Evolutionary conservation across 2,329 filamentous ascomycete genomes (phyloP), one percentile per base, ranked within the genome.

Genomic region (Botryotinia calthae): DNA sequence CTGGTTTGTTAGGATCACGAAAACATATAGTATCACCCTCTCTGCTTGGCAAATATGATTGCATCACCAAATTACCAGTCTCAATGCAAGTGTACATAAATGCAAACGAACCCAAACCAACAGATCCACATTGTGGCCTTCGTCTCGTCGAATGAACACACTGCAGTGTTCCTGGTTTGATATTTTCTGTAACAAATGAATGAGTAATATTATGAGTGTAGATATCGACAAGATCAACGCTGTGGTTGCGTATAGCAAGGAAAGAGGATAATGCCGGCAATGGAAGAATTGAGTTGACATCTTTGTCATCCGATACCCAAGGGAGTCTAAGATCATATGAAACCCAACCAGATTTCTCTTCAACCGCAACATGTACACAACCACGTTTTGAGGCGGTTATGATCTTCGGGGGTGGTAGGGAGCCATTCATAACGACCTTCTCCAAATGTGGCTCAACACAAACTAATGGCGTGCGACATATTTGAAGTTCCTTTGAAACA

Each of bases 191-290:
- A 28, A 81, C 79, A 75, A 93, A 90, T 0, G 87, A 88, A 79
- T 92, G 86, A n/a, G 92, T 83, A 3, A 90, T 82, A 16, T 81
- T 85, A 73, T 83, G 86, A 71, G 83, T 86, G 78, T 75, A 85
- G 8, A 92, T 85, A 78, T 93, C 88, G 28, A 93, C 86, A 1
- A 91, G 81, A 71, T 90, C 87, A 9, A 89, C 87, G 9, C 87
- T 85, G 67, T 85, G 84, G 10, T 84, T 82, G 22, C 89, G 85
- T 5, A 89, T 87, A 22, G 90, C 85, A 25, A 93, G 85, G 75
- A 92, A 89, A 58, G 89, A 83, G 0, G 87, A 85, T 5, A 93
- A 80, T 1, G 83, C 83, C 1, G 89, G 85, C 4, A 92, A 81
- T 0, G 87, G 84, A n/a, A 91, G 81, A 7, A 93, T 84, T 18